Conservation (phyloP, 805 yeast species). For the Kuraishia capsulata region DNA sequence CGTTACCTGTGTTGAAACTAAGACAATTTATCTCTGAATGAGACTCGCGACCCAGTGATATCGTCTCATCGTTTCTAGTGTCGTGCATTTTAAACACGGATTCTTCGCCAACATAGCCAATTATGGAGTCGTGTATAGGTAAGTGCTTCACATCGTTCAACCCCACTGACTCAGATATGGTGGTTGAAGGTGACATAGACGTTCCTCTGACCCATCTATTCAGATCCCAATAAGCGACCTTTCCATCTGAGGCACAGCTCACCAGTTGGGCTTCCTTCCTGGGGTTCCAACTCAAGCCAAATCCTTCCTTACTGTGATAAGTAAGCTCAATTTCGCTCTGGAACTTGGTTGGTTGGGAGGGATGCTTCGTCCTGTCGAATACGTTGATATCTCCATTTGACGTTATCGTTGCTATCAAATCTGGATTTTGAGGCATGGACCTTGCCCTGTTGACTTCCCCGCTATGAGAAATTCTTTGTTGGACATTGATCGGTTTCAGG, state of each 20-base stretch:
- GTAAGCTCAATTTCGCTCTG: constrained; percentile 27
- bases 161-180: constrained; percentile 22
- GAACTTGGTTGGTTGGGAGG: constrained; percentile 31
- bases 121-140: constrained; percentile 47
- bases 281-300: constrained; percentile 70
- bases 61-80: constrained; percentile 22
- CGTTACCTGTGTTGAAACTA: constrained; percentile 49
- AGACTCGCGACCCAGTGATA: constrained; percentile 3
- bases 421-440: constrained; percentile 79
- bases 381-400: constrained; percentile 56
- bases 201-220: constrained; percentile 20
- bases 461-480: constrained; percentile 54
- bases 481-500: constrained; percentile 18
- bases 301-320: constrained; percentile 41
- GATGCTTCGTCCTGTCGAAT: constrained; percentile 80
- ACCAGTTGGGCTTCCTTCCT: constrained; percentile 50
- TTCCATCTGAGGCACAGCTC: constrained; percentile 57
- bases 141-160: constrained; percentile 71
- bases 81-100: constrained; percentile 44
- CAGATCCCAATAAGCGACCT: constrained; percentile 61
- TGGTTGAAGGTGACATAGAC: constrained; percentile 4
- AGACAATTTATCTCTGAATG: constrained; percentile 42
- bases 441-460: constrained; percentile 73
- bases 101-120: constrained; percentile 64
- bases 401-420: constrained; percentile 64